These are phyloP conservation scores for Plicaturopsis crispa DNA, from an alignment of 768 basidiomycete genomes.

Conservation along the genomic window DNA sequence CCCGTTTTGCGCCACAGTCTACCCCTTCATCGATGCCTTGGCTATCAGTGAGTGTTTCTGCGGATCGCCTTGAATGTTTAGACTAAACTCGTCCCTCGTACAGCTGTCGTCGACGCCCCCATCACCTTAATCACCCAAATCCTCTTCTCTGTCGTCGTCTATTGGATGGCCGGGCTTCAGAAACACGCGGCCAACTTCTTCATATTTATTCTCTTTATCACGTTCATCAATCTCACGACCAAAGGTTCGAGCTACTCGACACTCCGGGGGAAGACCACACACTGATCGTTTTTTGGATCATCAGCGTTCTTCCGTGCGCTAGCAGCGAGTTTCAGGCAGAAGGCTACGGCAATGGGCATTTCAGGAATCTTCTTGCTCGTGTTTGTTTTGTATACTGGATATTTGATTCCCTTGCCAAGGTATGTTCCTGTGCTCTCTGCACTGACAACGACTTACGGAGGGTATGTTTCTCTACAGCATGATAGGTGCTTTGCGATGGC, in stretches of 20 bases:
- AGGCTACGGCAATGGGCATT: constrained; percentile 16
- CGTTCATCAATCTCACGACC: constrained; percentile 25
- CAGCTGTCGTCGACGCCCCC: constrained; percentile 31
- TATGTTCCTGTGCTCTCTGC: too few species aligned
- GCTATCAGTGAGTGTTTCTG: too few species aligned
- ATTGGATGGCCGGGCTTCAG: constrained; percentile 15
- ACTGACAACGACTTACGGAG: too few species aligned
- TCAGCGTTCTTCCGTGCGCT: constrained; percentile 28
- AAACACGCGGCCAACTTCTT: constrained; percentile 11
- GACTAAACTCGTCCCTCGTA: too few species aligned
- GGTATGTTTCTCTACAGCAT: constrained; percentile 22
- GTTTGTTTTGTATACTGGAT: constrained; percentile 35
- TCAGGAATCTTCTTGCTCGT: constrained; percentile 26
- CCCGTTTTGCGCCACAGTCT: too few species aligned
- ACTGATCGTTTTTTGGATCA: constrained; percentile 26
- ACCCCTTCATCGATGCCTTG: too few species aligned
- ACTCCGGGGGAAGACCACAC: constrained; percentile 32
- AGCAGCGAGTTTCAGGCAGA: constrained; percentile 16
- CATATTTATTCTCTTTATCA: constrained; percentile 9
- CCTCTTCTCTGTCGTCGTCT: constrained; percentile 9
- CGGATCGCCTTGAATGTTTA: too few species aligned
- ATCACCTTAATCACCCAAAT: constrained; percentile 13
- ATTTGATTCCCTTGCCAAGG: too few species aligned
- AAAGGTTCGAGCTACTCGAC: constrained; percentile 37
- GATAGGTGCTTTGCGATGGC: constrained; percentile 19